These are phyloP conservation scores for Posidonia australis DNA, from an alignment of 106 monocot species.

Conservation along the genomic window DNA sequence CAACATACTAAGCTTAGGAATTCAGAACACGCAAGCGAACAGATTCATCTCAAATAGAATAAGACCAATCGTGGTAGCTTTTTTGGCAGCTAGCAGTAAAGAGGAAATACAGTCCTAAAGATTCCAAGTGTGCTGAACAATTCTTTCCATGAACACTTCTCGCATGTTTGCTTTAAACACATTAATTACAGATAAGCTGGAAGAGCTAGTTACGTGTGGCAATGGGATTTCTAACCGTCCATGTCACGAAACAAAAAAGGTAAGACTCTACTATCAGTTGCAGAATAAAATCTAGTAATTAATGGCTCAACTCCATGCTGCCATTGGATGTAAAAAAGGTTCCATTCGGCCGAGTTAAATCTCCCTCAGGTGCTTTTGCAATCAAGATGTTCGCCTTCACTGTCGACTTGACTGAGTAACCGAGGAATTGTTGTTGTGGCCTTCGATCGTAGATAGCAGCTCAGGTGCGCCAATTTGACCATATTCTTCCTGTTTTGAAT, in stretches of 20 bases:
- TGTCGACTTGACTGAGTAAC: conserved; percentile 3
- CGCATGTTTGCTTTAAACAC: background rate
- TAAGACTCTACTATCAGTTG: background rate
- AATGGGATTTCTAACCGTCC: background rate
- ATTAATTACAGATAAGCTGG: background rate
- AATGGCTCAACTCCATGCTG: background rate
- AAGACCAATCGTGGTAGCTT: background rate
- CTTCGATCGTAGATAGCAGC: conserved; percentile 13
- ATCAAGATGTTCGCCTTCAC: background rate
- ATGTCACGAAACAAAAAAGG: background rate
- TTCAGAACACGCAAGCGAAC: background rate
- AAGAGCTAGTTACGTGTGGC: background rate
- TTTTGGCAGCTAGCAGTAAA: background rate
- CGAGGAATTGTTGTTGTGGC: conserved; percentile 12
- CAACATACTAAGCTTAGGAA: background rate
- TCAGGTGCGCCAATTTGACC: conserved; percentile 10
- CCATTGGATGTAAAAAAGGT: conserved; percentile 10
- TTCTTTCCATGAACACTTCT: background rate
- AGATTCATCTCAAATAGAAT: background rate
- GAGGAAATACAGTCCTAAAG: background rate
- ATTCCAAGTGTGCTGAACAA: background rate
- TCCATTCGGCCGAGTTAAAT: background rate
- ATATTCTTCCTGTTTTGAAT: conserved; percentile 22
- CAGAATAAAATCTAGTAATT: background rate
- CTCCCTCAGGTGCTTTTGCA: background rate